phyloP scores from a whole-genome alignment of 192 early-diverging fungal genomes.

The Backusella macrospora region DNA sequence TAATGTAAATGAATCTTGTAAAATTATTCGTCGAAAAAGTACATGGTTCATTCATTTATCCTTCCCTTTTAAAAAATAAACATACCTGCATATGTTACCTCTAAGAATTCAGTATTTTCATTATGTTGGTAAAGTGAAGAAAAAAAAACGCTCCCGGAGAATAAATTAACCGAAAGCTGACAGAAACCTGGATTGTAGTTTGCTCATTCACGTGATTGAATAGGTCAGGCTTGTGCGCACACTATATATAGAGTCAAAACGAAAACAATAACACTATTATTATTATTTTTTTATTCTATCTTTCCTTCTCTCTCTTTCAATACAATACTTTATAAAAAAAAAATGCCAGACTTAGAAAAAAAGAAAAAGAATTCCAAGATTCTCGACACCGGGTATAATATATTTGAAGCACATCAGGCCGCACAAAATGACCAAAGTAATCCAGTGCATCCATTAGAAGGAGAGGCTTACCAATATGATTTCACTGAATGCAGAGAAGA shows the following conservation, averaged over 20 bases:
- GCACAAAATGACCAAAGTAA: not conserved
- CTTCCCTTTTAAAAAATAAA: not conserved
- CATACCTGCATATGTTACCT: not conserved
- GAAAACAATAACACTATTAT: too few relatives aligned
- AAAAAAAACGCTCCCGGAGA: too few relatives aligned
- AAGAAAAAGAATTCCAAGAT: not conserved
- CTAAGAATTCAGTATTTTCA: too few relatives aligned
- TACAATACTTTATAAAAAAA: not conserved
- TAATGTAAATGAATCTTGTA: not conserved
- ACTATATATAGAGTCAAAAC: too few relatives aligned
- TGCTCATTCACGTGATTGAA: too few relatives aligned
- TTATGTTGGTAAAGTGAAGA: too few relatives aligned
- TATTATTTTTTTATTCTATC: too few relatives aligned
- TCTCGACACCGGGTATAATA: not conserved
- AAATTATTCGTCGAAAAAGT: not conserved
- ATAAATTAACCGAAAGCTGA: too few relatives aligned
- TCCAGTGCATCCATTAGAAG: not conserved
- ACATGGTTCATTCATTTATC: not conserved
- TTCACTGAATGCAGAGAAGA: not conserved
- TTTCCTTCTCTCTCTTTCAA: not conserved
- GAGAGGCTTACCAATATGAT: conserved; percentile 5
- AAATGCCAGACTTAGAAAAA: not conserved
- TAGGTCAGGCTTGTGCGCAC: too few relatives aligned
- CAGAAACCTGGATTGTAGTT: too few relatives aligned
- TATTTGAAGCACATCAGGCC: not conserved